A percentile compares a stretch with the other conserved stretches of the same genome.
Conservation (phyloP, 2,329 filamentous ascomycete genomes). For the Pestalotiopsis sp. region DNA sequence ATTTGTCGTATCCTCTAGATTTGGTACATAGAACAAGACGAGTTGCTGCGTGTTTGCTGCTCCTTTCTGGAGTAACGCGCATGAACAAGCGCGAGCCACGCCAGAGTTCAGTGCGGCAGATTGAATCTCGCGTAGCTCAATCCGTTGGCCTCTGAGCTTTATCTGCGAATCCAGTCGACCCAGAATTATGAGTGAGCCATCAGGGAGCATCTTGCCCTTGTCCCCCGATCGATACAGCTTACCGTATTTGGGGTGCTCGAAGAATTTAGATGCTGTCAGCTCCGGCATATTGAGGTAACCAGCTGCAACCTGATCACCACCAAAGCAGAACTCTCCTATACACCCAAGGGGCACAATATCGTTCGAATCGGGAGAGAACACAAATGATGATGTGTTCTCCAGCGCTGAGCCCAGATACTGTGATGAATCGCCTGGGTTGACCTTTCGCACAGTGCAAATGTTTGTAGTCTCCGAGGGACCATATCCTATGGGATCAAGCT, state of each 20-base stretch:
- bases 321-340: conserved; percentile 83
- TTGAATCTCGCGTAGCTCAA: conserved; percentile 78
- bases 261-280: conserved; percentile 65
- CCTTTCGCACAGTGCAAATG: conserved; percentile 74
- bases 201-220: conserved; percentile 73
- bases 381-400: conserved; percentile 73
- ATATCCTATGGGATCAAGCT: conserved; percentile 49
- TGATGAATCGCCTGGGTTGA: conserved; percentile 57
- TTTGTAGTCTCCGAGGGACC: conserved; percentile 87
- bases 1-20: conserved; percentile 9
- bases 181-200: conserved; percentile 72
- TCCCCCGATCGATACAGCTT: conserved; percentile 82
- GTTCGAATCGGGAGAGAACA: conserved; percentile 49
- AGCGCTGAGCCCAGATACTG: conserved; percentile 78
- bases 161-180: conserved; percentile 78
- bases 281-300: conserved; percentile 68
- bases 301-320: conserved; percentile 75
- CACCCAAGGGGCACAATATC: conserved; percentile 66
- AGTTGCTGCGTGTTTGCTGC: conserved; percentile 50
- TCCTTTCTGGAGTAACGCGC: conserved; percentile 53
- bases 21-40: conserved; percentile 68
- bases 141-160: conserved; percentile 77
- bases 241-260: conserved; percentile 67
- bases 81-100: conserved; percentile 61
- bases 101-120: conserved; percentile 54